A percentile compares a stretch with the other conserved stretches of the same genome.
Evolutionary conservation across 345 rosid species (phyloP).

Genomic region (Adansonia digitata): DNA sequence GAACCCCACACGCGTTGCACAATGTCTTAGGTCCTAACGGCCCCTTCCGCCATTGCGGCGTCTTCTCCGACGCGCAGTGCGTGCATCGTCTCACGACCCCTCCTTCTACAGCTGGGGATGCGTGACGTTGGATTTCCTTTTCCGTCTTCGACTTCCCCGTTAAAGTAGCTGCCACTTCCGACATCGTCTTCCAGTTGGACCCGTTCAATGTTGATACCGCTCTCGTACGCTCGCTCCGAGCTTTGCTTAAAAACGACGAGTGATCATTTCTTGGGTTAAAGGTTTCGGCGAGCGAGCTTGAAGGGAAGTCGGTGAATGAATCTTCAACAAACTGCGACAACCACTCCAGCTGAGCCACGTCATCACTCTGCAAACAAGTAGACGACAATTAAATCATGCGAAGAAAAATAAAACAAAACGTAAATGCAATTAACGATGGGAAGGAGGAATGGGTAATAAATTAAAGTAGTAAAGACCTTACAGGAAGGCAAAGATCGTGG

Average conservation of each 20-base stretch:
- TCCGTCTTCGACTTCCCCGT: constrained; percentile 28
- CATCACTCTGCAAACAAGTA: constrained; percentile 49
- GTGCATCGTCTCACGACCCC: constrained; percentile 52
- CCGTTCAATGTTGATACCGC: constrained; percentile 19
- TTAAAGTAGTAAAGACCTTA: constrained; percentile 10
- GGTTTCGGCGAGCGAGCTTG: constrained; percentile 38
- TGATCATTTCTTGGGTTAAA: constrained; percentile 26
- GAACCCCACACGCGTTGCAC: constrained; percentile 78
- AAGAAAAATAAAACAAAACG: background rate
- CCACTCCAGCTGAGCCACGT: constrained; percentile 86
- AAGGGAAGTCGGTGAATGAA: constrained; percentile 53
- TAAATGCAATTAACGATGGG: background rate
- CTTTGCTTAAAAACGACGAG: constrained; percentile 34
- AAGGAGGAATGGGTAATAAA: too few species aligned
- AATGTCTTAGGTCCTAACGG: constrained; percentile 76
- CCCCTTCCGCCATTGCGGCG: constrained; percentile 86
- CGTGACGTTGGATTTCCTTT: constrained; percentile 25
- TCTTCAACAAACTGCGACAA: constrained; percentile 74
- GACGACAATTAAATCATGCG: background rate
- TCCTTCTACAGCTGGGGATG: constrained; percentile 31
- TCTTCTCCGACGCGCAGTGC: constrained; percentile 80
- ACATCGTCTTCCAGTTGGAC: constrained; percentile 26
- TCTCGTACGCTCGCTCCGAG: constrained; percentile 54
- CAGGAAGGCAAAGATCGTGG: constrained; percentile 65
- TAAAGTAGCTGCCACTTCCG: constrained; percentile 17